Conservation (phyloP, 371 early-diverging fungal species). For the Fennellomyces sp. region DNA sequence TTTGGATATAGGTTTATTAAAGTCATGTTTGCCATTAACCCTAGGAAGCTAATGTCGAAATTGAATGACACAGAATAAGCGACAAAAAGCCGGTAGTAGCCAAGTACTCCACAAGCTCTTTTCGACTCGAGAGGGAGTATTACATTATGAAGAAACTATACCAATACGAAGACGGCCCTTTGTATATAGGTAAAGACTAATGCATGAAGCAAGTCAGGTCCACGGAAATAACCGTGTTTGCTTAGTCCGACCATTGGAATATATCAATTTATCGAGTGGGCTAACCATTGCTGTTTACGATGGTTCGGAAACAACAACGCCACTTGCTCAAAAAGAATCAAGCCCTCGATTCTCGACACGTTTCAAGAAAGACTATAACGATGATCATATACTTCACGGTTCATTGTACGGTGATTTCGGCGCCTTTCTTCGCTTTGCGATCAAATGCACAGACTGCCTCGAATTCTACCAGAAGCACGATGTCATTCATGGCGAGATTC, state of each 20-base stretch:
- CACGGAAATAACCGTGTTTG: not conserved
- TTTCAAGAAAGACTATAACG: conserved; percentile 6
- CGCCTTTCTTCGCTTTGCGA: conserved; percentile 48
- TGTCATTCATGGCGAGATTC: conserved; percentile 46
- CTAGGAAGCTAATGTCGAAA: too few relatives aligned
- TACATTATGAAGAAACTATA: conserved; percentile 43
- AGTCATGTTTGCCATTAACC: not conserved
- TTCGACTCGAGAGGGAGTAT: conserved; percentile 45
- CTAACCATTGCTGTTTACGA: conserved; percentile 39
- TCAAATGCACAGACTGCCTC: conserved; percentile 42
- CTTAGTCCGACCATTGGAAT: conserved; percentile 44
- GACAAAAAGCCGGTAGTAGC: conserved; percentile 41
- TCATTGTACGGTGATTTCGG: conserved; percentile 30
- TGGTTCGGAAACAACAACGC: conserved; percentile 22
- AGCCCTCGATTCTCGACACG: not conserved
- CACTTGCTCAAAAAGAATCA: conserved; percentile 4
- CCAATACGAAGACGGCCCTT: conserved; percentile 34
- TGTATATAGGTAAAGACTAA: conserved; percentile 30
- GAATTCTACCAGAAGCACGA: conserved; percentile 48
- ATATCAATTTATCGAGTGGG: conserved; percentile 36
- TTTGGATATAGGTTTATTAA: conserved; percentile 34
- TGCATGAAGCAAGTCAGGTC: not conserved
- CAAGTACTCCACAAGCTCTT: conserved; percentile 40
- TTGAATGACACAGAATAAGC: too few relatives aligned
- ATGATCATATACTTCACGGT: not conserved